These are phyloP conservation scores for Aplosporella prunicola DNA, from an alignment of 2,329 filamentous ascomycete species.

Conservation along the genomic window DNA sequence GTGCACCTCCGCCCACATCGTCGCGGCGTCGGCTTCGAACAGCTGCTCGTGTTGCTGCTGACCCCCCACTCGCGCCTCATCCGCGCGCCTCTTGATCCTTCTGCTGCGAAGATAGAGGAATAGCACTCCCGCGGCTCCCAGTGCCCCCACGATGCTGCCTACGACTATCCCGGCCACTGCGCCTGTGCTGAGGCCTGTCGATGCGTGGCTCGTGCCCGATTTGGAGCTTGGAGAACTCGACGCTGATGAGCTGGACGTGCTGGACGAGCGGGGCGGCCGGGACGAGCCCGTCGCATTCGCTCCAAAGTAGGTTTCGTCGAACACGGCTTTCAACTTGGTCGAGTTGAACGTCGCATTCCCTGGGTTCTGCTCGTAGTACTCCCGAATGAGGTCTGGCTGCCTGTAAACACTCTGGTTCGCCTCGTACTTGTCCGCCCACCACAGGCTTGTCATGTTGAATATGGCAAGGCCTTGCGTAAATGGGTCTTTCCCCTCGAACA, in stretches of 20 bases:
- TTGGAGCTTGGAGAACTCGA: background rate
- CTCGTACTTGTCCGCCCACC: background rate
- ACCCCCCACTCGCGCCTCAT: no score
- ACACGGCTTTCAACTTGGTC: background rate
- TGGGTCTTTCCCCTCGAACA: background rate
- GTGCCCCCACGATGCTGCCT: background rate
- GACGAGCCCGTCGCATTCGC: no score
- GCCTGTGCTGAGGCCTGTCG: background rate
- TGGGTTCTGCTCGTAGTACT: background rate
- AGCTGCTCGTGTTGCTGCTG: background rate
- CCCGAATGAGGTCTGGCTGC: background rate
- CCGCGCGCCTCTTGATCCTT: background rate
- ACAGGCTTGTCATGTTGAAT: slow-evolving; percentile 5
- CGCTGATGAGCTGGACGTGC: background rate
- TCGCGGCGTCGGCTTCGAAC: no score
- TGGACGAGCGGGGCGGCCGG: no score
- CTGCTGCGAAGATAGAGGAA: background rate
- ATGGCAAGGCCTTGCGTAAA: slow-evolving; percentile 4
- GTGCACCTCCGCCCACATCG: no score
- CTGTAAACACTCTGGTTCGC: background rate
- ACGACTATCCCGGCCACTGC: no score
- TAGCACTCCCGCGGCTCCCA: background rate
- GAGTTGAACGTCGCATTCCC: background rate
- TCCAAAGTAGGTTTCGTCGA: slow-evolving; percentile 4
- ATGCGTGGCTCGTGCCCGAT: no score